These are phyloP conservation scores for Fusarium lateritium DNA, from an alignment of 2,329 filamentous ascomycete genomes.

Conservation along the genomic window DNA sequence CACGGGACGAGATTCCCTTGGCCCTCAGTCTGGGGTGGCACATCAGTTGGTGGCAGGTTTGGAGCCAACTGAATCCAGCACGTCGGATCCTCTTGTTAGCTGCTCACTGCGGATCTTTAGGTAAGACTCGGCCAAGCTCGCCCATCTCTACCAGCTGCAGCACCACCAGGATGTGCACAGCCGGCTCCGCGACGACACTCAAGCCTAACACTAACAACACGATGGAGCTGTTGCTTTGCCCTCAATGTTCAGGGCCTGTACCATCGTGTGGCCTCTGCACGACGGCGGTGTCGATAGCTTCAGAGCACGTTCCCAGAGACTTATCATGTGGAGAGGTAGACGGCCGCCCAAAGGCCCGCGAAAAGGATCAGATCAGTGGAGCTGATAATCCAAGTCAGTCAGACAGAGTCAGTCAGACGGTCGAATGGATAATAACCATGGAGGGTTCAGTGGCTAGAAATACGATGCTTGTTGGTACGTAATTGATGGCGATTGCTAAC, in stretches of 20 bases:
- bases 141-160: conserved; percentile 22
- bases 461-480: conserved; percentile 33
- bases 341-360: conserved; percentile 17
- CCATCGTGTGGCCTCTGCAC: conserved; percentile 45
- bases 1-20: conserved; percentile 43
- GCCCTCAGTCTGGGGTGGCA: conserved; percentile 39
- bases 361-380: conserved; percentile 48
- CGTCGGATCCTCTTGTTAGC: conserved; percentile 45
- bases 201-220: conserved; percentile 41
- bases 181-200: conserved; percentile 51
- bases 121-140: conserved; percentile 36
- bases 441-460: conserved; percentile 33
- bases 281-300: conserved; percentile 50
- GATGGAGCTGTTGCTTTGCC: conserved; percentile 44
- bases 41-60: conserved; percentile 36
- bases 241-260: conserved; percentile 37
- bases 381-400: conserved; percentile 11
- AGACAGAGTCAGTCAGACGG: conserved; percentile 19
- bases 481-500: conserved; percentile 17
- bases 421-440: conserved; percentile 13
- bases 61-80: conserved; percentile 45
- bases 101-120: conserved; percentile 43
- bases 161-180: conserved; percentile 43
- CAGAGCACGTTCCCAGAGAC: conserved; percentile 45
- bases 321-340: conserved; percentile 41